These are phyloP conservation scores for Lactarius deliciosus DNA, from an alignment of 768 basidiomycete genomes.

Conservation along the genomic window DNA sequence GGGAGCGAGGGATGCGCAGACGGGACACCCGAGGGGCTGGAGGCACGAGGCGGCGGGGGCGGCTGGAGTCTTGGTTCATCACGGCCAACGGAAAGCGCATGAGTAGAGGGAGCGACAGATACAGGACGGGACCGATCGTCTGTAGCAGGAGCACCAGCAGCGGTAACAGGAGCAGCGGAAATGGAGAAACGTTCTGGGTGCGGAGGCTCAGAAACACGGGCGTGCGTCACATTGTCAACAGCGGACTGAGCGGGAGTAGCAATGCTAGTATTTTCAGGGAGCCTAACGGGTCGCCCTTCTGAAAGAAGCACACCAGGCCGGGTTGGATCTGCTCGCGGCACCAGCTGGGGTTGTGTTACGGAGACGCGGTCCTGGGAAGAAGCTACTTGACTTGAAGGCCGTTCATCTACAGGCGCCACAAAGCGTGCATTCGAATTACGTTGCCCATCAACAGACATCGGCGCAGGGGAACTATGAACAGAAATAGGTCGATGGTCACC, in stretches of 20 bases:
- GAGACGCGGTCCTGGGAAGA: slow-evolving; percentile 19
- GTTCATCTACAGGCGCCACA: slow-evolving; percentile 29
- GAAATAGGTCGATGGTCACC: slow-evolving; percentile 4
- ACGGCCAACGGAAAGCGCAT: slow-evolving; percentile 10
- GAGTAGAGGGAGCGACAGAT: slow-evolving; percentile 18
- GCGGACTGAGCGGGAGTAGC: slow-evolving; percentile 15
- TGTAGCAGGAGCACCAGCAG: background rate
- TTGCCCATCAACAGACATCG: slow-evolving; percentile 9
- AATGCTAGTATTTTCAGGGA: slow-evolving; percentile 29
- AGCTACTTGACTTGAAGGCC: slow-evolving; percentile 27
- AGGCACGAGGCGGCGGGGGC: slow-evolving; percentile 8
- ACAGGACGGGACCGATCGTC: slow-evolving; percentile 15
- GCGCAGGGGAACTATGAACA: background rate
- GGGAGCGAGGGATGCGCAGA: slow-evolving; percentile 16
- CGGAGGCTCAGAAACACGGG: slow-evolving; percentile 13
- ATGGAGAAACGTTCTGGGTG: slow-evolving; percentile 4
- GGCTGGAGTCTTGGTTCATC: slow-evolving; percentile 18
- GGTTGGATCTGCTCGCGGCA: slow-evolving; percentile 1
- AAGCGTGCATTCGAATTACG: slow-evolving; percentile 24
- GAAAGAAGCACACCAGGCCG: slow-evolving; percentile 25
- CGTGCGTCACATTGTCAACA: slow-evolving; percentile 10
- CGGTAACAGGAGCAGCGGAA: background rate
- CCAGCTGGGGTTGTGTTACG: slow-evolving; percentile 16
- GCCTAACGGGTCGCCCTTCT: slow-evolving; percentile 32
- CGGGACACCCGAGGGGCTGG: slow-evolving; percentile 7